These are phyloP conservation scores for Batkoa obscura DNA, from an alignment of 371 early-diverging fungal species.

Conservation along the genomic window DNA sequence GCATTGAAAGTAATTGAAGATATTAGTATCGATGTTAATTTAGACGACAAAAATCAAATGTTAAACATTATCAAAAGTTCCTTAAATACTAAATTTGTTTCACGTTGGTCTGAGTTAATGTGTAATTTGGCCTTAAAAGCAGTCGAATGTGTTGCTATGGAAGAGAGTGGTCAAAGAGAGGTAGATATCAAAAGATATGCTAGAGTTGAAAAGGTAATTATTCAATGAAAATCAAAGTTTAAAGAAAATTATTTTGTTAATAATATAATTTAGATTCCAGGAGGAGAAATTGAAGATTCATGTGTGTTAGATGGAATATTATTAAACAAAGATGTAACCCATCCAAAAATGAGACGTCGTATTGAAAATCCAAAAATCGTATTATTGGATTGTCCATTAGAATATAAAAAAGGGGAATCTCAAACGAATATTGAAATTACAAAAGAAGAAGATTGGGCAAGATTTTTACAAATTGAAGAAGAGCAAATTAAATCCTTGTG, in stretches of 20 bases:
- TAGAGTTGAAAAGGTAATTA: slow-evolving; percentile 83
- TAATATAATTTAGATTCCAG: slow-evolving; percentile 60
- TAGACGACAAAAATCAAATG: slow-evolving; percentile 71
- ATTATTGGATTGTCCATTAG: slow-evolving; percentile 97
- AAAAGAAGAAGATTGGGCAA: slow-evolving; percentile 91
- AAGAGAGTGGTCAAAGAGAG: slow-evolving; percentile 55
- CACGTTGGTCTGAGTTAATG: slow-evolving; percentile 91
- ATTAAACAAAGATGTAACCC: slow-evolving; percentile 99
- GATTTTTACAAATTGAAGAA: slow-evolving; percentile 97
- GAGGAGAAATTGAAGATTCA: slow-evolving; percentile 92
- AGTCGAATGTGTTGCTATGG: slow-evolving; percentile 70
- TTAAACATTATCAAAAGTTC: slow-evolving; percentile 72
- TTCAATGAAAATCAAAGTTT: background rate
- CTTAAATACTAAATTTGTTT: slow-evolving; percentile 95
- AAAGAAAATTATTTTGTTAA: background rate
- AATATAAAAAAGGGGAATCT: slow-evolving; percentile 99
- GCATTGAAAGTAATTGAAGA: slow-evolving; percentile 66
- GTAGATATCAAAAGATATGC: slow-evolving; percentile 97
- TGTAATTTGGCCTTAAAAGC: slow-evolving; percentile 93
- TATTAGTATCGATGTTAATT: slow-evolving; percentile 68
- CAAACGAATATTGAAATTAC: slow-evolving; percentile 98
- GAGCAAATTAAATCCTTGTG: slow-evolving; percentile 96
- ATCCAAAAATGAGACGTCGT: slow-evolving; percentile 97
- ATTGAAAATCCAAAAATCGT: slow-evolving; percentile 98
- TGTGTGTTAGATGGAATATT: slow-evolving; percentile 97